Evolutionary conservation across 768 basidiomycete species (phyloP).

Genomic region (Trametes villosa): DNA sequence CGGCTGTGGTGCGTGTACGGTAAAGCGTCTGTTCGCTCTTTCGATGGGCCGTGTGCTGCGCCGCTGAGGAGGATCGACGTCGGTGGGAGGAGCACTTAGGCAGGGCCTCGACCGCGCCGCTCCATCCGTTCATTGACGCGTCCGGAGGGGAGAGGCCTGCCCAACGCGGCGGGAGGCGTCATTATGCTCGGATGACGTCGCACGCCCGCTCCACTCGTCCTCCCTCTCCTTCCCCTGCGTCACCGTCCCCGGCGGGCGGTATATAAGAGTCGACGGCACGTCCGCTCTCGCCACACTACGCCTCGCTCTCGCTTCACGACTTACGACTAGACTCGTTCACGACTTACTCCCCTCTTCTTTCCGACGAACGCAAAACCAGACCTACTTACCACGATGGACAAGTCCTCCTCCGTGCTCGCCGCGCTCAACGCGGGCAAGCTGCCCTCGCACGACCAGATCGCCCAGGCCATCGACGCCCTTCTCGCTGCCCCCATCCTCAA

Average conservation of each 20-base stretch:
- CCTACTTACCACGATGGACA: slow-evolving; percentile 53
- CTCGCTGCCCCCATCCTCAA: slow-evolving; percentile 53
- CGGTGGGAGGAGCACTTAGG: too few relatives aligned
- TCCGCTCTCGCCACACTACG: too few relatives aligned
- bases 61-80: too few relatives aligned
- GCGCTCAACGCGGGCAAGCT: slow-evolving; percentile 75
- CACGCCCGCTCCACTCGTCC: neutral
- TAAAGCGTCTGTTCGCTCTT: too few relatives aligned
- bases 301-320: neutral
- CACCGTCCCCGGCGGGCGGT: neutral
- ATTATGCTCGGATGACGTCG: slow-evolving; percentile 5
- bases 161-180: neutral
- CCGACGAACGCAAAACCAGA: too few relatives aligned
- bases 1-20: too few relatives aligned
- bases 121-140: too few relatives aligned
- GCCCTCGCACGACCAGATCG: slow-evolving; percentile 62
- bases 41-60: too few relatives aligned
- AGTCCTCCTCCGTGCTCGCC: slow-evolving; percentile 61
- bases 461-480: slow-evolving; percentile 57
- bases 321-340: neutral
- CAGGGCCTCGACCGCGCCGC: too few relatives aligned
- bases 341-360: too few relatives aligned
- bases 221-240: neutral
- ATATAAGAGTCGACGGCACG: neutral
- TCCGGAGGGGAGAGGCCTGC: neutral